These are phyloP conservation scores for Aplosporella prunicola DNA, from an alignment of 2,329 filamentous ascomycete species.

Conservation along the genomic window DNA sequence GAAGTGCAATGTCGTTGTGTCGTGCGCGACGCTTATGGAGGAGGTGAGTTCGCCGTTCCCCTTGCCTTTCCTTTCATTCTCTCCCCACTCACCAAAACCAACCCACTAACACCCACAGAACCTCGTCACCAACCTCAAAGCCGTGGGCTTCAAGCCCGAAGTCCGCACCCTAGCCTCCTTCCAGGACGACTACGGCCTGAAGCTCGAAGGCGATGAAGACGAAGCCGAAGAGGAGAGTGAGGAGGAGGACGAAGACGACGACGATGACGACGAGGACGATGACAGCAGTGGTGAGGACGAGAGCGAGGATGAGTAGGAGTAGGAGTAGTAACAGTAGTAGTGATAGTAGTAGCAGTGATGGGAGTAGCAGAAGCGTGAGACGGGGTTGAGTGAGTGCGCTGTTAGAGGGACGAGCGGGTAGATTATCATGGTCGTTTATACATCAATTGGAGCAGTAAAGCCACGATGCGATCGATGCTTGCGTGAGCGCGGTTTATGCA, in stretches of 20 bases:
- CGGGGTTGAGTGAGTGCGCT: no score
- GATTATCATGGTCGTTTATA: no score
- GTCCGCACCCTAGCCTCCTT: slow-evolving; percentile 68
- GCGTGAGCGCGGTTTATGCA: no score
- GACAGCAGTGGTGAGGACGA: slow-evolving; percentile 2
- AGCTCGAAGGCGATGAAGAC: slow-evolving; percentile 51
- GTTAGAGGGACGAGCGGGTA: no score
- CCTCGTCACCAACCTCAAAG: slow-evolving; percentile 64
- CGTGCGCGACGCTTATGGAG: slow-evolving; percentile 74
- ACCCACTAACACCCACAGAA: slow-evolving; percentile 39
- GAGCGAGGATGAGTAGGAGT: slow-evolving; percentile 1
- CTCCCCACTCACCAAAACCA: neutral
- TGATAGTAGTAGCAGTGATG: no score
- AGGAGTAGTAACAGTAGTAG: no score
- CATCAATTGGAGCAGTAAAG: no score
- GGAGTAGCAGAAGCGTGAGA: no score
- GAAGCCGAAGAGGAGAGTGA: slow-evolving; percentile 52
- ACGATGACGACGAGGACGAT: slow-evolving; percentile 41
- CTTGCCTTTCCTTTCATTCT: slow-evolving; percentile 5
- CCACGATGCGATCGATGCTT: no score
- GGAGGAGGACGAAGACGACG: slow-evolving; percentile 40
- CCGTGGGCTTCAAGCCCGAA: slow-evolving; percentile 69
- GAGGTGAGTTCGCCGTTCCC: slow-evolving; percentile 53
- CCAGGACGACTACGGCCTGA: slow-evolving; percentile 80
- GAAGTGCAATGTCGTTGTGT: slow-evolving; percentile 76